A percentile compares a stretch with the other conserved stretches of the same genome.
Conservation (phyloP, 345 rosid genomes). For the Hibiscus mutabilis region DNA sequence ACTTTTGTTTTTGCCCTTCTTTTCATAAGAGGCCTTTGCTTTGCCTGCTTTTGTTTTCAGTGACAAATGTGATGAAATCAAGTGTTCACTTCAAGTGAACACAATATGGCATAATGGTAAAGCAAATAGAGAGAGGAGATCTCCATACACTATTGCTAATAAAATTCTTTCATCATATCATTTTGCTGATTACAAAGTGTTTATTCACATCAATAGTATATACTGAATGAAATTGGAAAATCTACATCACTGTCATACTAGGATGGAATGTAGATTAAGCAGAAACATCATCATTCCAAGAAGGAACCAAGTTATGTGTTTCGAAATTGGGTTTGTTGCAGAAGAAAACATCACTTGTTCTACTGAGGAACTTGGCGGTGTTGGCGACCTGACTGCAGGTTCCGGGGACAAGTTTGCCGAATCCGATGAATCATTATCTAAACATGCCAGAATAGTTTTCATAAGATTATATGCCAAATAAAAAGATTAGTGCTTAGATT, state of each 20-base stretch:
- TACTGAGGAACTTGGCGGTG: constrained; percentile 7
- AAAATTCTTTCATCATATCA: background rate
- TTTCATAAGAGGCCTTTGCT: background rate
- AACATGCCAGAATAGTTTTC: constrained; percentile 21
- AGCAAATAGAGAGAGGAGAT: background rate
- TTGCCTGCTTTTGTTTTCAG: constrained; percentile 8
- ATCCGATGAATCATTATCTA: constrained; percentile 12
- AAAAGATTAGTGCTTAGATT: background rate
- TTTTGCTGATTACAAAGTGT: background rate
- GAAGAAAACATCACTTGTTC: constrained; percentile 11
- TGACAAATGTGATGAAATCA: background rate
- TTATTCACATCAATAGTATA: background rate
- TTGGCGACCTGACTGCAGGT: constrained; percentile 13
- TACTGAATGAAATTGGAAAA: background rate
- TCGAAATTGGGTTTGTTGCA: constrained; percentile 8
- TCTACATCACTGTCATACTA: background rate
- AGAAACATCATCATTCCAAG: constrained; percentile 12
- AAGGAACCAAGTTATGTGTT: constrained; percentile 16
- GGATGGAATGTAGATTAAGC: background rate
- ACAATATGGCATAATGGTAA: background rate
- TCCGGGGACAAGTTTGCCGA: constrained; percentile 13
- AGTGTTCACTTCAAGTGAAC: background rate
- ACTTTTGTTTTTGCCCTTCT: background rate
- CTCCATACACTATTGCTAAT: background rate
- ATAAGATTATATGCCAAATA: background rate